Base-by-base conservation (phyloP, 345 rosid species). In the Arabidopsis suecica region DNA sequence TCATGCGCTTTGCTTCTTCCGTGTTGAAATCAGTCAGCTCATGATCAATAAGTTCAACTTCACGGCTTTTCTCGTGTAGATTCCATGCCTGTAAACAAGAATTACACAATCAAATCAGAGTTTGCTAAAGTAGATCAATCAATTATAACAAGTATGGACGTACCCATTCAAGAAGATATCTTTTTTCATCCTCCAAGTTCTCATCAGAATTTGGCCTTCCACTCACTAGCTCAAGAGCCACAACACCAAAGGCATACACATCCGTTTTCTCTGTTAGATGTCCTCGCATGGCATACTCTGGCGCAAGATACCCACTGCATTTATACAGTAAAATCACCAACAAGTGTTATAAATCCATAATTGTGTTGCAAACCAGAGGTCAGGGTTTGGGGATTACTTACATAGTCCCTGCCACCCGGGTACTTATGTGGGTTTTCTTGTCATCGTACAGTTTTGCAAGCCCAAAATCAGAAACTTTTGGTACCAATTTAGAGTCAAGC, bases 111-210 rank as follows among this genome's bases (percentile, higher is more conserved):
- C 30, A 60, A 40, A 49, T 7, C 25, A 7, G 59, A 3, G 20
- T 65, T 59, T 32, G 61, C 53, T 48, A 48, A 48, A 23, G 25
- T 23, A 23, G 25, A 23, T 23, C 25, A 23, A 22, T 23, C 25
- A 23, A 23, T 23, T 2, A 23, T 23, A 23, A 23, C 25, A 23
- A 44, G 40, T 22, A 50, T 9, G 28, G 38, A 41, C 55, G 20
- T 83, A 87, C 90, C 91, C 85, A 85, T 69, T 85, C 88, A 32
- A 87, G 87, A 79, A 85, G 91, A 73, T 85, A 85, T 12, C 65
- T 79, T 48, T 78, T 74, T 22, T 84, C 62, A 4, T 40, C 71
- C 38, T 63, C 76, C 68, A 76, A 60, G 63, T 44, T 69, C 47
- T 41, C n/a, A 37, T 82, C 81, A 36, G 72, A 75, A 57, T 79